phyloP scores from a whole-genome alignment of 345 rosid species.

The Citrus inodora region DNA sequence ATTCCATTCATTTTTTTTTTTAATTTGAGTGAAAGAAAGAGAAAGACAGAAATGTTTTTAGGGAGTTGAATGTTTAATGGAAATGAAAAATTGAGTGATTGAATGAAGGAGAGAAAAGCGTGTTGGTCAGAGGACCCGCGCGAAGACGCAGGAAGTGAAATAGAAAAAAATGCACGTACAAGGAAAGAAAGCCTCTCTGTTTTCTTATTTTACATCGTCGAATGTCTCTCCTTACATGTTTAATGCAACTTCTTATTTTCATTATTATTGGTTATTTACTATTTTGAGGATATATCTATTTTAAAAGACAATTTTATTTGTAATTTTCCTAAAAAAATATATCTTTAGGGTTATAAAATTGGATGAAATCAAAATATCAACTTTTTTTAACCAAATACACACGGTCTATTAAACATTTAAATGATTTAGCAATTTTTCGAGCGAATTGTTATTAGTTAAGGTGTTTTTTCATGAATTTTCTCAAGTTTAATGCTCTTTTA shows the following conservation, averaged over 20 bases:
- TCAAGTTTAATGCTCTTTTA: no score
- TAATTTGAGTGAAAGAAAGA: background rate
- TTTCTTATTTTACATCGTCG: background rate
- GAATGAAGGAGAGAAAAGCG: conserved; percentile 40
- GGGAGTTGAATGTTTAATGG: background rate
- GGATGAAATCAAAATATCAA: background rate
- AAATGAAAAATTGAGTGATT: background rate
- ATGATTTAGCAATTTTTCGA: no score
- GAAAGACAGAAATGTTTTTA: background rate
- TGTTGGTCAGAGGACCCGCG: conserved; percentile 34
- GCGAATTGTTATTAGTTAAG: no score
- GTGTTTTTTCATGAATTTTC: no score
- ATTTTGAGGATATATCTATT: no score
- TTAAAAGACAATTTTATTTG: no score
- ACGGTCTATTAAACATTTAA: no score
- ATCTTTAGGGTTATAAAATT: no score
- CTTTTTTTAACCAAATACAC: no score
- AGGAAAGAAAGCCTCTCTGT: background rate
- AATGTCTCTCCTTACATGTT: background rate
- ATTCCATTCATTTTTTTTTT: background rate
- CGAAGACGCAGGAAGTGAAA: conserved; percentile 24
- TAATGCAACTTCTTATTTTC: background rate
- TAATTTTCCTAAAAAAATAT: no score
- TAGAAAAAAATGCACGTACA: background rate
- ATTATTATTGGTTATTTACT: background rate